Conservation (phyloP, 2,329 filamentous ascomycete genomes). For the Pseudogymnoascus sp. region DNA sequence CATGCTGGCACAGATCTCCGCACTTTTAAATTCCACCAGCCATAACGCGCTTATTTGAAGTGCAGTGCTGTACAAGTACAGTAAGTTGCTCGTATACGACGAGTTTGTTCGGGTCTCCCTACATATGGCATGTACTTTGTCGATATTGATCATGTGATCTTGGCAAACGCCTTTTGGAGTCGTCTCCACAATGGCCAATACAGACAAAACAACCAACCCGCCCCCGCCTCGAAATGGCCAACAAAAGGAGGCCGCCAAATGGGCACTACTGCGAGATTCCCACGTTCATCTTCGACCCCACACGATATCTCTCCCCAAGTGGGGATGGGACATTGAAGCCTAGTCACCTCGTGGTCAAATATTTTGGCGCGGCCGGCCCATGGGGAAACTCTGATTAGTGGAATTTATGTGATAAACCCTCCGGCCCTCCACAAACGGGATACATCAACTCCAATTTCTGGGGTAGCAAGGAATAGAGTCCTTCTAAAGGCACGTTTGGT, state of each 20-base stretch:
- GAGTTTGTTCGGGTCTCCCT: not conserved
- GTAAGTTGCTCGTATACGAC: not conserved
- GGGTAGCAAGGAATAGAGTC: conserved; percentile 1
- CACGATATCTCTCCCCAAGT: conserved; percentile 2
- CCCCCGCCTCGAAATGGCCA: not conserved
- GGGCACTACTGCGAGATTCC: not conserved
- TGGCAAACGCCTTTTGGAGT: not conserved
- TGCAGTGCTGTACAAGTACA: not conserved
- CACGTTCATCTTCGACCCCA: not conserved
- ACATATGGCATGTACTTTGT: not conserved
- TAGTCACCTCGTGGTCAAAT: not conserved
- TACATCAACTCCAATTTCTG: not conserved
- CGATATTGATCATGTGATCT: conserved; percentile 7
- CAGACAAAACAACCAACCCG: conserved; percentile 2
- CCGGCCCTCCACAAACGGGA: conserved; percentile 1
- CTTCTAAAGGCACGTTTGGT: not conserved
- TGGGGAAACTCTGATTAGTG: conserved; percentile 3
- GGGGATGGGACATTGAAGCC: not conserved
- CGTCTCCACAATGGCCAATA: conserved; percentile 1
- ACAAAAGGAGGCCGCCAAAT: not conserved
- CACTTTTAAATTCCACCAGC: conserved; percentile 8
- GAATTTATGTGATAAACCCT: not conserved
- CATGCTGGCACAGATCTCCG: not conserved
- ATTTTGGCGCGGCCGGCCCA: not conserved
- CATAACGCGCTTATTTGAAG: conserved; percentile 2